These are phyloP conservation scores for Neofusicoccum sp. DNA, from an alignment of 2,329 filamentous ascomycete species.

Conservation along the genomic window DNA sequence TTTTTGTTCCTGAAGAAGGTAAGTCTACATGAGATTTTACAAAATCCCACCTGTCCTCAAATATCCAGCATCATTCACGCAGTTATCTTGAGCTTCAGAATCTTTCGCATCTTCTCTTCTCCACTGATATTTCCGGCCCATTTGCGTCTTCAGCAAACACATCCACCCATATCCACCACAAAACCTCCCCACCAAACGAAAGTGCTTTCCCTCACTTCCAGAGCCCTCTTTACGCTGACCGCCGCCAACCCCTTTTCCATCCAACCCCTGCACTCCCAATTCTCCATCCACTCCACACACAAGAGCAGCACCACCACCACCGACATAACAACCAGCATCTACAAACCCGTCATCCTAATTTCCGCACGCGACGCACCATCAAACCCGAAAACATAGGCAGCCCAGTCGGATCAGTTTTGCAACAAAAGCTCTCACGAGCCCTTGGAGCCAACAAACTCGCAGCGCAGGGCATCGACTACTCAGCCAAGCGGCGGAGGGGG, in stretches of 20 bases:
- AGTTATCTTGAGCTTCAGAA: too few species aligned
- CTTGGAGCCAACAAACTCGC: conserved; percentile 48
- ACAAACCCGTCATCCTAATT: conserved; percentile 55
- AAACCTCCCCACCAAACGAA: not conserved
- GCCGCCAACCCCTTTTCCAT: not conserved
- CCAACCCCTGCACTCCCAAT: conserved; percentile 2
- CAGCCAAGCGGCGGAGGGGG: conserved; percentile 43
- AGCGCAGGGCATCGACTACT: conserved; percentile 60
- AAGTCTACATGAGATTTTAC: too few species aligned
- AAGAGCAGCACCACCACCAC: conserved; percentile 29
- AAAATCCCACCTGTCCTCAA: too few species aligned
- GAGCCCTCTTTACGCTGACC: not conserved
- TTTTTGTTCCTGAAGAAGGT: too few species aligned
- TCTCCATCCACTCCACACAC: not conserved
- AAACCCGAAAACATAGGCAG: conserved; percentile 57
- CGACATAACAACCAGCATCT: conserved; percentile 36
- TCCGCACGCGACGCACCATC: conserved; percentile 58
- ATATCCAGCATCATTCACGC: too few species aligned
- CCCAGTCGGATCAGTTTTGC: conserved; percentile 55
- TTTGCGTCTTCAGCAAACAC: too few species aligned
- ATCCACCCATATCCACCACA: not conserved
- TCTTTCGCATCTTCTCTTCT: too few species aligned
- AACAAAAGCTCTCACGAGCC: conserved; percentile 46
- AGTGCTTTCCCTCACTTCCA: conserved; percentile 1
- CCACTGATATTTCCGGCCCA: too few species aligned